Evolutionary conservation across 352 stramenopile genomes (phyloP), one percentile per base, ranked within the genome.

Genomic region (Globisporangium lucens): DNA sequence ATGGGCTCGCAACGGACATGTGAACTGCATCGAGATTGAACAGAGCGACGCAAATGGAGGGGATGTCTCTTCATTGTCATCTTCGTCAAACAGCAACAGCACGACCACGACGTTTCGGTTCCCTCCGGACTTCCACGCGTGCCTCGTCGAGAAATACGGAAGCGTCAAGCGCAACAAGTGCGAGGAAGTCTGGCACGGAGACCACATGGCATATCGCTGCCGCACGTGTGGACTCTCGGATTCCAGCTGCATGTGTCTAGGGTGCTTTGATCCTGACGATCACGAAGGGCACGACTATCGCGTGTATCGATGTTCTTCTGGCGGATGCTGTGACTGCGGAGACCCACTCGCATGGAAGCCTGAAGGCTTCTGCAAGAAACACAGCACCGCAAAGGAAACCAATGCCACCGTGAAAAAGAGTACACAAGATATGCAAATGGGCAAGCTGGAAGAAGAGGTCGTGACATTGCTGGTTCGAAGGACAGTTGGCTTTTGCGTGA

Each of bases 141-240:
- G 85, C 58, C 52, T 93, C 17, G 65, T 79, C 1, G 65, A 71
- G 3, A 66, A 72, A 13, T 93, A 90, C 67, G 87, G 84, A 57
- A 89, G 77, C 33, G 80, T 90, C 9, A 78, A 89, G 76, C 81
- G 78, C 6, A 82, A 77, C 62, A 94, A 94, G 75, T 94, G 87
- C 61, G 87, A 91, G 69, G 84, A 92, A 71, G 87, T 95, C n/a
- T 95, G 87, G 87, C 83, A 93, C 58, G 85, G 87, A 53, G 85
- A 93, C 71, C 87, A 95, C 72, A 95, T 95, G 83, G 87, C 87
- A 15, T 95, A 95, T 65, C 79, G 87, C 35, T 95, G 87, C 63
- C 73, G 82, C 4, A 95, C 87, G 12, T 95, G 87, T 69, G 87
- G 87, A 0, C 72, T 95, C 5, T 93, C 83, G n/a, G 87, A 95